A percentile compares a stretch with the other conserved stretches of the same genome.
phyloP scores from a whole-genome alignment of 352 stramenopile genomes.

The Phytophthora idaei region DNA sequence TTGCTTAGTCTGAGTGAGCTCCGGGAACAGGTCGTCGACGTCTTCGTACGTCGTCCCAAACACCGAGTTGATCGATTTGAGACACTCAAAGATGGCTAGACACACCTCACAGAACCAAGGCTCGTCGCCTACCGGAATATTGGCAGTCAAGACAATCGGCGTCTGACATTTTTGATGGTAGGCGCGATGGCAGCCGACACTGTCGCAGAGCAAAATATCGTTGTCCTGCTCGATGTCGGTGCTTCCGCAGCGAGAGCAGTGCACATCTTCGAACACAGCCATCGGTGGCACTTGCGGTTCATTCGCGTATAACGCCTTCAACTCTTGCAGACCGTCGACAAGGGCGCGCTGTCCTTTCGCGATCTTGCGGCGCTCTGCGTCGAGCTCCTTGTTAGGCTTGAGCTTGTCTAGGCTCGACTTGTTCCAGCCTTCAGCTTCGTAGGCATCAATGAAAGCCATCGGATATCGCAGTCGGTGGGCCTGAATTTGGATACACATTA shows the following conservation, averaged over 20 bases:
- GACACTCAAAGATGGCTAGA: constrained; percentile 73
- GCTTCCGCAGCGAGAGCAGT: constrained; percentile 74
- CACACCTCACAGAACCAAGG: constrained; percentile 87
- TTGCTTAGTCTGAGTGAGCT: constrained; percentile 45
- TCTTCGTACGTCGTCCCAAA: constrained; percentile 76
- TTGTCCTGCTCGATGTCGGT: constrained; percentile 75
- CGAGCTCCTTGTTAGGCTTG: constrained; percentile 79
- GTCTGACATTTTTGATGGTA: constrained; percentile 85
- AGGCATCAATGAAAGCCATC: constrained; percentile 83
- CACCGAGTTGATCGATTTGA: constrained; percentile 82
- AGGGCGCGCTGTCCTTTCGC: constrained; percentile 55
- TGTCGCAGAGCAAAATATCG: constrained; percentile 88
- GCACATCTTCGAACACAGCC: constrained; percentile 59
- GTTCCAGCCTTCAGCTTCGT: constrained; percentile 84
- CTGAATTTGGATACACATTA: constrained; percentile 25
- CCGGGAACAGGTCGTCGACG: constrained; percentile 55
- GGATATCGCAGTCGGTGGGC: constrained; percentile 63
- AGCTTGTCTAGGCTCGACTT: constrained; percentile 79
- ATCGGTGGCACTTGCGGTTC: constrained; percentile 64
- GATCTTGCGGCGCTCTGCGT: constrained; percentile 58
- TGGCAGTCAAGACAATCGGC: constrained; percentile 56
- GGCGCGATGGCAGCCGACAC: constrained; percentile 67
- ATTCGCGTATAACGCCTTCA: constrained; percentile 44
- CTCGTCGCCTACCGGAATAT: constrained; percentile 68
- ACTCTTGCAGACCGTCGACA: constrained; percentile 46